Evolutionary conservation across 139 green algal species (phyloP), one percentile per base, ranked within the genome.

Genomic region (Volvox africanus): DNA sequence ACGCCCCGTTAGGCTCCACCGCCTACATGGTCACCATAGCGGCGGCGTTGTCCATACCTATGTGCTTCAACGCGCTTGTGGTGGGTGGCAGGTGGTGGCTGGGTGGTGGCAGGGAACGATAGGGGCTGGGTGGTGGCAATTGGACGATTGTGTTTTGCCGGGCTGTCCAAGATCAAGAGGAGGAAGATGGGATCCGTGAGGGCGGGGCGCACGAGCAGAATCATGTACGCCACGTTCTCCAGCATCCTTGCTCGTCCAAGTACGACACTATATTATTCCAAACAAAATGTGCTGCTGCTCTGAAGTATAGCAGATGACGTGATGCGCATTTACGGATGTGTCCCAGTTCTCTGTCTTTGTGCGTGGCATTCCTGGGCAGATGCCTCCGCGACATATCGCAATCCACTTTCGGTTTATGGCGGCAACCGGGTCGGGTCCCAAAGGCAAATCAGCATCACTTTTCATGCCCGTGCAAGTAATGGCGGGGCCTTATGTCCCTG

Each of bases 41-140:
- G 2, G 26, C 14, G 44, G 17, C 68, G 61, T 33, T 91, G 61
- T n/a, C 61, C 24, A 44, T 50, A 5, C 87, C 87, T 61, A 91
- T 91, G 87, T 91, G 87, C 87, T 91, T 86, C 75, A 80, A 79
- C 71, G 1, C 24, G 13, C n/a, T 55, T 30, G 50, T 73, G 44
- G 80, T 86, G 32, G 78, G 36, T 9, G 78, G 78, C 24, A 21
- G 22, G 36, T 1, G 36, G 1, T 24, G 22, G 76, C 76, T 33
- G 36, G 36, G 36, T 2, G 21, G 21, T 37, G 11, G 61, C 14
- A 11, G 77, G 77, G 73, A 2, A 18, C 21, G 11, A 32, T 13
- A 44, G n/a, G 73, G 73, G 73, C 19, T 69, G 62, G 62, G 62
- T 17, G 62, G 62, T 24, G 65, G 2, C 16, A 12, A 12, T 24